These are phyloP conservation scores for Yamadazyma songkhlaensis DNA, from an alignment of 1,139 yeast species.

Conservation along the genomic window DNA sequence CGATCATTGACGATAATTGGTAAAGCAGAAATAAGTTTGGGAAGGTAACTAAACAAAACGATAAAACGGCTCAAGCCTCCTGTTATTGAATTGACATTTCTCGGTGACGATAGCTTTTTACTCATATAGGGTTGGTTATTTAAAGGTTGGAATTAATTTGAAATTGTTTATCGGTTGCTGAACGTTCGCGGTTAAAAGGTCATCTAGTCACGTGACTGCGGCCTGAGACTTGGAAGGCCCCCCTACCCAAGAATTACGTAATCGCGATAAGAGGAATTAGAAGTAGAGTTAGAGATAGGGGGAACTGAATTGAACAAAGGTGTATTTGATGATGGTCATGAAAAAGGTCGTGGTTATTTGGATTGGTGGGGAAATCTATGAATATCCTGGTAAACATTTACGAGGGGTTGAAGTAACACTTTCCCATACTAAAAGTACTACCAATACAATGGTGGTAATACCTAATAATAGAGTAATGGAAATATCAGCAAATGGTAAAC, in stretches of 20 bases:
- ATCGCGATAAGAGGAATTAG: no score
- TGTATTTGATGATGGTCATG: no score
- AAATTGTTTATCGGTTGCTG: no score
- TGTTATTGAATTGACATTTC: conserved; percentile 9
- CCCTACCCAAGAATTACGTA: no score
- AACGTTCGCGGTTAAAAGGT: no score
- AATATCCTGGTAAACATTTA: conserved; percentile 10
- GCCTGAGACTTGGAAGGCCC: no score
- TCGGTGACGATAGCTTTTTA: conserved; percentile 8
- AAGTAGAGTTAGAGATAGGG: no score
- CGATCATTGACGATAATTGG: conserved; percentile 17
- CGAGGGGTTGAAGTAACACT: conserved; percentile 28
- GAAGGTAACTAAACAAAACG: conserved; percentile 20
- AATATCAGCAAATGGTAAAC: conserved; percentile 46
- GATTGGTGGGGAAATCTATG: no score
- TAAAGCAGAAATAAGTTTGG: conserved; percentile 25
- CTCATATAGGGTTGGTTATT: conserved; percentile 5
- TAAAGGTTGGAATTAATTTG: background rate
- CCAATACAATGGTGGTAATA: conserved; percentile 31
- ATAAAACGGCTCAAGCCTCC: conserved; percentile 4
- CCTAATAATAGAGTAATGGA: conserved; percentile 45
- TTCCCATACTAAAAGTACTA: conserved; percentile 34
- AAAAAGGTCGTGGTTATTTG: no score
- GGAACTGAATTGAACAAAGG: no score
- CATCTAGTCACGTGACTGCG: no score